Conservation (phyloP, 345 rosid genomes). For the Adansonia digitata region DNA sequence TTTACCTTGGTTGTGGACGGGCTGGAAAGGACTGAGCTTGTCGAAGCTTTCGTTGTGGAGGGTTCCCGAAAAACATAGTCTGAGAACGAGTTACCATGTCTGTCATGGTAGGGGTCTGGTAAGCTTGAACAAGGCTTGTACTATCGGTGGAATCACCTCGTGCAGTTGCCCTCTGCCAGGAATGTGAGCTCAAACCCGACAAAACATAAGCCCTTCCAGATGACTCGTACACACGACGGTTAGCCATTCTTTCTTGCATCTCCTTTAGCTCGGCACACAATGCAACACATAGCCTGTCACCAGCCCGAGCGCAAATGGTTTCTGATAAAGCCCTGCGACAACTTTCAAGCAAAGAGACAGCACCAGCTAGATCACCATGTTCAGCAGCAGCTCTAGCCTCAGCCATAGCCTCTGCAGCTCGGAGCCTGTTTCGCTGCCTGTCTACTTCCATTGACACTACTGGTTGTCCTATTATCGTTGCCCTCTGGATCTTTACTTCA, state of each 20-base stretch:
- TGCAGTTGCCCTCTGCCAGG: conserved; percentile 98
- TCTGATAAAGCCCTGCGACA: conserved; percentile 51
- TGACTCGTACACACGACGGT: conserved; percentile 66
- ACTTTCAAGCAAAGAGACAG: conserved; percentile 62
- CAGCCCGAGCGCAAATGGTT: conserved; percentile 52
- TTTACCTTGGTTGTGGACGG: conserved; percentile 58
- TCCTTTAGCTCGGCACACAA: conserved; percentile 81
- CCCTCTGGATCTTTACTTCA: conserved; percentile 59
- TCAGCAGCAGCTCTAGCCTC: conserved; percentile 85
- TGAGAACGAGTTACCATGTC: conserved; percentile 94
- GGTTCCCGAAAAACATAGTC: conserved; percentile 50
- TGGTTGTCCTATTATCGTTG: conserved; percentile 31
- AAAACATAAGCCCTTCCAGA: conserved; percentile 92
- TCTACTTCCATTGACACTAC: conserved; percentile 78
- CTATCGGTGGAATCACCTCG: conserved; percentile 78
- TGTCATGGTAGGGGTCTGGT: conserved; percentile 87
- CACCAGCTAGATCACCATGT: conserved; percentile 52
- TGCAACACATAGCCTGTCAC: conserved; percentile 59
- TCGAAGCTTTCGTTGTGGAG: conserved; percentile 52
- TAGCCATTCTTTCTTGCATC: conserved; percentile 93
- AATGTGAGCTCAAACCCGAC: conserved; percentile 93
- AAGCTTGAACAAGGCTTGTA: conserved; percentile 63
- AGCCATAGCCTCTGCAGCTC: conserved; percentile 83
- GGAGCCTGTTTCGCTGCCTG: conserved; percentile 77
- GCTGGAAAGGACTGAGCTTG: conserved; percentile 66